Evolutionary conservation across 148 eudicot genomes (phyloP), one percentile per base, ranked within the genome.

Genomic region (Rhododendron ovatum): DNA sequence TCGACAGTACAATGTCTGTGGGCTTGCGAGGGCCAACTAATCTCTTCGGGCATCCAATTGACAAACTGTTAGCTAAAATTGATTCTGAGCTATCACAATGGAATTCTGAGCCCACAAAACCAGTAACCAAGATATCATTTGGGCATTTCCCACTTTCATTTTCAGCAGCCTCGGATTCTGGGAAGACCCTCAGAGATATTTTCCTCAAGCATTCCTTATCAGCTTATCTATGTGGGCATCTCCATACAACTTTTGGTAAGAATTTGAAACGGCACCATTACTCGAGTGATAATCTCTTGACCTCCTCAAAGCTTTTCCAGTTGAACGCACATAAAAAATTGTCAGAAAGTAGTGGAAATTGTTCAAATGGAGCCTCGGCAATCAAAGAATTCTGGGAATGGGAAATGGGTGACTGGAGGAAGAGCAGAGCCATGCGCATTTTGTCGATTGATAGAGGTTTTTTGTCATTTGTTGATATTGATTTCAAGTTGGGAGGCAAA

Each of bases 371-470:
- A 73, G 86, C 85, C 57, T 79, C 88, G 20, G 48, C 83, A 67
- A 22, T 84, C 82, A 85, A 90, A 80, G 98, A 92, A 85, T 96
- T 96, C 86, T 96, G 99, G 99, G 99, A 96, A 89, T 92, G 95
- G 98, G 98, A 96, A 89, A 95, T 95, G 96, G 99, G 98, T 78
- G 99, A 96, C 78, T 96, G 99, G 99, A 94, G 98, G 86, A 90
- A 86, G 82, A 91, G 89, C 89, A 89, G 98, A 91, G 88, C 88
- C 28, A 93, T 97, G 94, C 95, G 98, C 57, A 87, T 97, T 85
- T 85, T 97, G 85, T 96, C 99, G 55, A 86, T 97, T 87, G 98
- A 97, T 90, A 92, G 91, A 87, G 99, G 98, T 84, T 92, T 86
- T 65, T 89, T 91, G 41, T 97, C 99, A 28, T 97, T 97, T 88